These are phyloP conservation scores for Chaetomium strumarium DNA, from an alignment of 2,329 filamentous ascomycete genomes.

Conservation along the genomic window DNA sequence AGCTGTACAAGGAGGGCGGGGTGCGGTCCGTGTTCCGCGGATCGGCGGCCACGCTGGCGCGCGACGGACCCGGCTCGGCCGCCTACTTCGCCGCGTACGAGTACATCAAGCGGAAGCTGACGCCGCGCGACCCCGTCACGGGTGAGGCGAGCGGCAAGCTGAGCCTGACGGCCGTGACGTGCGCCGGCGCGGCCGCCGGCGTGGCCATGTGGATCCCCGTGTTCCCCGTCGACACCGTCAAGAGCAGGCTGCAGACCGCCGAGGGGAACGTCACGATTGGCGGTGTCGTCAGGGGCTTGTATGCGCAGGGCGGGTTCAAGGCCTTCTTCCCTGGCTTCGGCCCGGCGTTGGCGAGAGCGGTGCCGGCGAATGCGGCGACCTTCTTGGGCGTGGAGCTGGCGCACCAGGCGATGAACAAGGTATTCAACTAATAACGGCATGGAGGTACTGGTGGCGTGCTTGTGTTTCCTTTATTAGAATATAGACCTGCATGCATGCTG, in stretches of 20 bases:
- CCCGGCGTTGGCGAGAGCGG: slow-evolving; percentile 83
- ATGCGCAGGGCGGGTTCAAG: slow-evolving; percentile 72
- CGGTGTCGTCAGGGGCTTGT: slow-evolving; percentile 76
- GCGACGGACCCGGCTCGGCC: slow-evolving; percentile 87
- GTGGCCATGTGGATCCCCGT: slow-evolving; percentile 99
- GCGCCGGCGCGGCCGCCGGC: slow-evolving; percentile 83
- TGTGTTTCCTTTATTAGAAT: background rate
- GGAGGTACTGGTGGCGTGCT: slow-evolving; percentile 1
- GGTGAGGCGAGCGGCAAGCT: slow-evolving; percentile 72
- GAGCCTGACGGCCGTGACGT: slow-evolving; percentile 74
- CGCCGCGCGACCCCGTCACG: slow-evolving; percentile 68
- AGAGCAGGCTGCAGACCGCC: slow-evolving; percentile 86
- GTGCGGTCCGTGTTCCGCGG: slow-evolving; percentile 90
- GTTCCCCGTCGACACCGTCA: slow-evolving; percentile 95
- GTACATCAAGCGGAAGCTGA: slow-evolving; percentile 82
- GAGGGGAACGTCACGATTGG: slow-evolving; percentile 77
- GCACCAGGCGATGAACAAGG: slow-evolving; percentile 74
- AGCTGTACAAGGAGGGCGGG: slow-evolving; percentile 88
- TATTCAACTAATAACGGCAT: slow-evolving; percentile 43
- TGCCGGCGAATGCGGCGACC: slow-evolving; percentile 93
- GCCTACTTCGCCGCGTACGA: slow-evolving; percentile 98
- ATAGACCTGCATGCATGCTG: slow-evolving; percentile 2
- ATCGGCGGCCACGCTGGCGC: slow-evolving; percentile 80
- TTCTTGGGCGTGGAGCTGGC: slow-evolving; percentile 83
- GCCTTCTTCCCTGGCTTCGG: slow-evolving; percentile 98